A percentile compares a stretch with the other conserved stretches of the same genome.
phyloP scores from a whole-genome alignment of 2,329 filamentous ascomycete genomes.

The Colletotrichum cereale region DNA sequence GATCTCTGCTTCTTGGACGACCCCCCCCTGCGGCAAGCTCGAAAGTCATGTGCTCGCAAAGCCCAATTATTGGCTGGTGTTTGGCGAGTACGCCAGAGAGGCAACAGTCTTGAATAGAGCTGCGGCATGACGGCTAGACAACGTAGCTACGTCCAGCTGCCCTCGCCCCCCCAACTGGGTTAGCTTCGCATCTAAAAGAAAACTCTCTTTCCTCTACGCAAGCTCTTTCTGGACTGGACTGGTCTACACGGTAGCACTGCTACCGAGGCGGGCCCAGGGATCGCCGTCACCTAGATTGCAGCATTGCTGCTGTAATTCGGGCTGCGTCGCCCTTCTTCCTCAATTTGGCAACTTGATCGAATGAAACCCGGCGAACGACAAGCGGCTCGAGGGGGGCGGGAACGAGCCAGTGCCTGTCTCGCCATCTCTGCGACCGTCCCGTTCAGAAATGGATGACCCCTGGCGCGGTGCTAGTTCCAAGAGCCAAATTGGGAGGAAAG shows the following conservation, averaged over 20 bases:
- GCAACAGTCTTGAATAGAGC: constrained; percentile 11
- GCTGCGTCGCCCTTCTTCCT: constrained; percentile 4
- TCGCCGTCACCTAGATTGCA: constrained; percentile 7
- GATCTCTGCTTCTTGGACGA: constrained; percentile 37
- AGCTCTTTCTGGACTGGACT: constrained; percentile 13
- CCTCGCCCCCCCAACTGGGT: constrained; percentile 14
- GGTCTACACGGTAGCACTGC: background rate
- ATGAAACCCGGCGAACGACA: constrained; percentile 9
- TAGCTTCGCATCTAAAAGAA: constrained; percentile 24
- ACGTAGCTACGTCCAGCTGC: constrained; percentile 2
- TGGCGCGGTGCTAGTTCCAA: constrained; percentile 25
- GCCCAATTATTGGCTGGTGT: constrained; percentile 8
- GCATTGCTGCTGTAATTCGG: background rate
- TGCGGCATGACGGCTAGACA: constrained; percentile 3
- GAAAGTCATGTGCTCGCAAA: constrained; percentile 23
- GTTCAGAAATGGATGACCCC: constrained; percentile 21
- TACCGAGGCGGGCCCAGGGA: constrained; percentile 11
- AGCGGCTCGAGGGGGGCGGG: constrained; percentile 9
- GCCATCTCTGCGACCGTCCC: constrained; percentile 14
- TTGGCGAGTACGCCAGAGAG: constrained; percentile 13
- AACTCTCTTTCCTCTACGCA: constrained; percentile 30
- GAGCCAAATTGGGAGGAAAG: constrained; percentile 15
- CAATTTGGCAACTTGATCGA: constrained; percentile 2
- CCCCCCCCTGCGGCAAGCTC: constrained; percentile 20
- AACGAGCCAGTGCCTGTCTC: constrained; percentile 23